phyloP scores from a whole-genome alignment of 225 moss, liverwort and hornwort species.

The Takakia lepidozioides region DNA sequence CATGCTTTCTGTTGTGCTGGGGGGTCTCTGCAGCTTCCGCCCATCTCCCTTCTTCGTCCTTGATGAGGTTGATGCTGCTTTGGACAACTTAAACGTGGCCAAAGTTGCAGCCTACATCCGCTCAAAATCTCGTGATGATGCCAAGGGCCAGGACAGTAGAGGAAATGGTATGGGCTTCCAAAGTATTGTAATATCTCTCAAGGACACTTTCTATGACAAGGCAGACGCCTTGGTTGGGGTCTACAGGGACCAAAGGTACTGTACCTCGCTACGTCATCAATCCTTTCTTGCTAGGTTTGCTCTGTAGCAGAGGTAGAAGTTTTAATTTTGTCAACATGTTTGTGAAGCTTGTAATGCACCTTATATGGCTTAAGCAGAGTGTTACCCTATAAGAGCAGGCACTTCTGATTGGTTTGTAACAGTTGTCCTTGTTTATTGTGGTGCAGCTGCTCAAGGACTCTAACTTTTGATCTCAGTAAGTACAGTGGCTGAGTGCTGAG shows the following conservation, averaged over 20 bases:
- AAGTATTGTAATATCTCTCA: conserved; percentile 92
- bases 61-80: conserved; percentile 92
- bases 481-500: too few species aligned
- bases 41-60: conserved; percentile 82
- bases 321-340: too few species aligned
- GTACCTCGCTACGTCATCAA: too few species aligned
- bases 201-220: conserved; percentile 94
- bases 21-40: conserved; percentile 61
- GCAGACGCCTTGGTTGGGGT: conserved; percentile 93
- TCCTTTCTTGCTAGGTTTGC: too few species aligned
- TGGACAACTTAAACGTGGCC: conserved; percentile 93
- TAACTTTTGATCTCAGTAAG: conserved; percentile 56
- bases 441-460: conserved; percentile 60
- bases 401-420: too few species aligned
- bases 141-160: conserved; percentile 60
- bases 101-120: conserved; percentile 97
- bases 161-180: conserved; percentile 92
- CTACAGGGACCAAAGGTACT: conserved; percentile 79
- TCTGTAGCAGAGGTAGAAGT: too few species aligned
- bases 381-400: too few species aligned
- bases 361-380: too few species aligned
- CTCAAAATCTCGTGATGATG: conserved; percentile 77
- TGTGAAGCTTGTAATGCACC: too few species aligned
- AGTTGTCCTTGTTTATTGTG: too few species aligned
- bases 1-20: too few species aligned